Evolutionary conservation across 208 protist genomes (phyloP), one percentile per base, ranked within the genome.

Genomic region (Trypanosoma congolense): DNA sequence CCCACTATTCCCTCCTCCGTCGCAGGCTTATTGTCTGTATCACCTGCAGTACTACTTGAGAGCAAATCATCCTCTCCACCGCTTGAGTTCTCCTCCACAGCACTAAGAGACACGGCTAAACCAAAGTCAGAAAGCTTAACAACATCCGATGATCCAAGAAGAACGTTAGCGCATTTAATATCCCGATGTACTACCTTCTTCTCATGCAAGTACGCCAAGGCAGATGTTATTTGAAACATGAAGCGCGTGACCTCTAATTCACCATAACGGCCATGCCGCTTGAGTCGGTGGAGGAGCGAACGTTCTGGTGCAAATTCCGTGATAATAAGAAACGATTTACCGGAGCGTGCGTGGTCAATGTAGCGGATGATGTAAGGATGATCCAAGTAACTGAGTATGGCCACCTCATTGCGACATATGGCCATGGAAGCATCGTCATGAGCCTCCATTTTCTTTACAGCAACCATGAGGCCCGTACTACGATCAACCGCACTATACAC

Each of bases 121-220:
- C 89, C 91, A 62, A 96, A 95, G 61, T 96, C 91, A 0, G 81
- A 87, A 8, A 96, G 53, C 68, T 95, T 96, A 44, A 94, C 72
- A 45, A 70, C 35, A 21, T 56, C 52, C 9, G 72, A 63, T 21
- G 61, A 22, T 6, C 81, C 77, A 42, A 95, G 58, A 8, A 95
- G 67, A 4, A 94, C 50, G 58, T 96, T 96, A 21, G 87, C 82
- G 30, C 79, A 75, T 52, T 96, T 96, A n/a, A 96, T 50, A 56
- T 94, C 90, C 16, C 95, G 75, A 68, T 96, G 90, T 4, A 94
- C 47, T 45, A 93, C 57, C 40, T 72, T 51, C 8, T 76, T 65
- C 49, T 51, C 56, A 58, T 92, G 82, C 42, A 82, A 76, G 59
- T 78, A 87, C 10, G 77, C 72, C 29, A 94, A 52, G 19, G 73